Base-by-base conservation (phyloP, 108 stramenopile genomes). In the Licmophora abbreviata region DNA sequence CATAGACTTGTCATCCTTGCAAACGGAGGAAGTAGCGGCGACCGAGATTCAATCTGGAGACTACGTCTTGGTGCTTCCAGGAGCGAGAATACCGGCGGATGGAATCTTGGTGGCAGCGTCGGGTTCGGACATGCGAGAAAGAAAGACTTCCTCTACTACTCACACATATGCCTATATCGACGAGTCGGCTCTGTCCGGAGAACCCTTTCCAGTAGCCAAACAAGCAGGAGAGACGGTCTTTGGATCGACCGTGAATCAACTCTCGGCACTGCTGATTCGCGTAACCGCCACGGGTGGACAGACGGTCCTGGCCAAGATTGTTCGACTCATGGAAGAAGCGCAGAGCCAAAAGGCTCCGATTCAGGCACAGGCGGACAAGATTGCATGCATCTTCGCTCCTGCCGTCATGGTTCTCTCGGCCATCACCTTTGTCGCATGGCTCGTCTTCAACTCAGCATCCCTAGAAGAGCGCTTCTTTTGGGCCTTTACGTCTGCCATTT, bases 321-420 rank as follows among this genome's bases (percentile, higher is more conserved):
- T 94, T 1, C 60, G 75, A 17, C 69, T 97, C 25, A 84, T 99
- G 1, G 90, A 97, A 57, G 89, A 94, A 28, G 97, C 99, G 3
- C 99, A 97, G 73, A 64, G 79, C 20, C 59, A 76, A 57, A 83
- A 86, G 50, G 95, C 96, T 6, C 96, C 95, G 10, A 90, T 98
- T 21, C 94, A 99, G 64, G 86, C 73, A 0, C 64, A 83, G 17
- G 91, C 84, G 21, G 99, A 99, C 79, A 58, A 57, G 3, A 73
- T 97, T 56, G 92, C 93, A 7, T 81, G 87, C 15, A 63, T 93
- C 37, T 99, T 99, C 52, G 93, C 86, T 2, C 94, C 97, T 8
- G 51, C 70, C 30, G 86, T 94, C 22, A 59, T 89, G 35, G 40
- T 47, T n/a, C 47, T 93, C 24, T 73, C 88, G 8, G 36, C 70